Conservation (phyloP, 139 green algal genomes). For the Chlorella ohadii region DNA sequence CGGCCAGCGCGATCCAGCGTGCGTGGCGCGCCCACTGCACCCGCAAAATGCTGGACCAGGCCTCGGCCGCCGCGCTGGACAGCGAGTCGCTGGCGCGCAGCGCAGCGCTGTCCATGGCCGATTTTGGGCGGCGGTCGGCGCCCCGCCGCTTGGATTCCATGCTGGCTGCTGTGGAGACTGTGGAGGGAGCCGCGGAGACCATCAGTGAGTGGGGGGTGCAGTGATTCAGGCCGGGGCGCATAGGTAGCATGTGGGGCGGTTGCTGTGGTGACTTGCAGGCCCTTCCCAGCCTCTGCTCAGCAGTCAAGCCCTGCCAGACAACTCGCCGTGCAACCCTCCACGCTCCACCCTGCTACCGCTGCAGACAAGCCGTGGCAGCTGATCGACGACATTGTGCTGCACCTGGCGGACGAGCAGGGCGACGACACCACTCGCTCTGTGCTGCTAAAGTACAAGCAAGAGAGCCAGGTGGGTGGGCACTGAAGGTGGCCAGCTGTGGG, state of each 20-base stretch:
- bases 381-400: conserved; percentile 60
- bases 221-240: no score
- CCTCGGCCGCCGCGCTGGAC: no score
- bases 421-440: conserved; percentile 39
- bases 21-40: conserved; percentile 45
- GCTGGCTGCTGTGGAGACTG: conserved; percentile 15
- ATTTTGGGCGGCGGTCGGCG: background rate
- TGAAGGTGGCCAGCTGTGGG: no score
- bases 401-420: conserved; percentile 49
- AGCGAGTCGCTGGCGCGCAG: no score
- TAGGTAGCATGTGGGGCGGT: no score
- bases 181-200: background rate
- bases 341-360: background rate
- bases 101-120: background rate
- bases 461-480: conserved; percentile 6
- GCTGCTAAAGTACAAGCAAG: conserved; percentile 47
- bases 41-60: background rate
- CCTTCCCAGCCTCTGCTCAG: no score
- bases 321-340: no score
- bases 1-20: conserved; percentile 53
- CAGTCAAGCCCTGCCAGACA: no score
- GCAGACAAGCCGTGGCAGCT: conserved; percentile 45
- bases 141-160: conserved; percentile 24
- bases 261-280: no score
- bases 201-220: background rate